phyloP scores from a whole-genome alignment of 169 alveolate genomes.

The Plasmodium ovale region DNA sequence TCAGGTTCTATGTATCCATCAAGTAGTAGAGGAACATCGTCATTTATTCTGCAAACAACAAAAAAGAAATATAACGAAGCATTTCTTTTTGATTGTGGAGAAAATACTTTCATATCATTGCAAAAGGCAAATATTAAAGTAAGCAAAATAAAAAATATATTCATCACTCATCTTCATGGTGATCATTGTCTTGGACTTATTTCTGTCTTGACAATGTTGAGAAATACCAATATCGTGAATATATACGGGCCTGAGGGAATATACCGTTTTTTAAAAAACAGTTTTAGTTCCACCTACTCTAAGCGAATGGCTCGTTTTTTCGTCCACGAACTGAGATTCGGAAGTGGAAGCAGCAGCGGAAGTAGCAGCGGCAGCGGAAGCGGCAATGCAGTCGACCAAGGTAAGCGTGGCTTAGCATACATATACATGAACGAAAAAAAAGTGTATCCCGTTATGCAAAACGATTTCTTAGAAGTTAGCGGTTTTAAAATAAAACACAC shows the following conservation, averaged over 20 bases:
- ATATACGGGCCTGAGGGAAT: slow-evolving; percentile 89
- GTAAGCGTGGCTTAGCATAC: slow-evolving; percentile 16
- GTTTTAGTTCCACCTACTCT: slow-evolving; percentile 18
- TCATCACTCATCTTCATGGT: slow-evolving; percentile 90
- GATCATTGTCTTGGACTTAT: slow-evolving; percentile 89
- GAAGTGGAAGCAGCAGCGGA: not conserved
- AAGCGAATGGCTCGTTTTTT: slow-evolving; percentile 25
- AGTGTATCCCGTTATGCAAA: slow-evolving; percentile 75
- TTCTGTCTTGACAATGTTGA: slow-evolving; percentile 79
- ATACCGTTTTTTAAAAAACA: slow-evolving; percentile 60
- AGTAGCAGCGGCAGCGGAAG: no score
- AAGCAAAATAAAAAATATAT: slow-evolving; percentile 78
- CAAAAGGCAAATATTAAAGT: slow-evolving; percentile 73
- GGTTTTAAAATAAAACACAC: slow-evolving; percentile 85
- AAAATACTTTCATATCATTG: slow-evolving; percentile 77
- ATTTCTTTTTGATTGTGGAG: slow-evolving; percentile 87
- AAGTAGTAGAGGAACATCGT: slow-evolving; percentile 81
- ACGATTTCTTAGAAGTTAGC: slow-evolving; percentile 71
- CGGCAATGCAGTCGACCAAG: not conserved
- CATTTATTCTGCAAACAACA: slow-evolving; percentile 78
- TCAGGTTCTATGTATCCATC: slow-evolving; percentile 85
- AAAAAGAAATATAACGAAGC: slow-evolving; percentile 68
- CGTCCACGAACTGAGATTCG: slow-evolving; percentile 21
- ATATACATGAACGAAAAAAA: slow-evolving; percentile 69
- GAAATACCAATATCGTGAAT: slow-evolving; percentile 19